Evolutionary conservation across 306 rosid species (phyloP).

Genomic region (Pyrus betulifolia): DNA sequence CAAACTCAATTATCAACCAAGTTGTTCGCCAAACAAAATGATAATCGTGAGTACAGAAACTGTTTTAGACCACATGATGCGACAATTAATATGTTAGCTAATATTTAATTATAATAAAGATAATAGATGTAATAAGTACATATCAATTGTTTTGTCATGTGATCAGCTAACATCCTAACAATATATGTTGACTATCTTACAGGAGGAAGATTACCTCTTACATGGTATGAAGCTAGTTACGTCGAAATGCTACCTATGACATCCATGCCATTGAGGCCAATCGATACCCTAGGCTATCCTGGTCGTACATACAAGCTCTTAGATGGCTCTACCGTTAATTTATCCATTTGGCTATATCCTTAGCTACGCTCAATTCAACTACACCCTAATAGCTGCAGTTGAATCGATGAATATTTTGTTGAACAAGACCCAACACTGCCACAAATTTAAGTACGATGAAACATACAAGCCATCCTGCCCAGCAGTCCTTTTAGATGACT

Average conservation of each 20-base stretch:
- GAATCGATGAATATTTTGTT: background rate
- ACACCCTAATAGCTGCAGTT: background rate
- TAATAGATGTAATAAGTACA: too few relatives aligned
- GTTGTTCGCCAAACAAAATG: conserved; percentile 7
- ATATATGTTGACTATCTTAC: background rate
- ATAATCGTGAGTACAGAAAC: background rate
- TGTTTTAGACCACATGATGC: too few relatives aligned
- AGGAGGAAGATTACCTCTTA: conserved; percentile 33
- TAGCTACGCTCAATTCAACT: conserved; percentile 17
- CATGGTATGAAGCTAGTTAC: conserved; percentile 23
- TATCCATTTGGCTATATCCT: conserved; percentile 29
- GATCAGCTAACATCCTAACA: too few relatives aligned
- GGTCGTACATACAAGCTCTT: conserved; percentile 29
- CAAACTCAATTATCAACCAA: conserved; percentile 14
- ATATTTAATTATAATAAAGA: background rate
- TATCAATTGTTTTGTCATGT: too few relatives aligned
- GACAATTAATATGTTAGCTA: too few relatives aligned
- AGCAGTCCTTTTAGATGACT: conserved; percentile 11
- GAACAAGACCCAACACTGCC: conserved; percentile 2
- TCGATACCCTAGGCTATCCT: conserved; percentile 16
- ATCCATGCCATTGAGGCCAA: conserved; percentile 26
- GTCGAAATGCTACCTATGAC: conserved; percentile 18
- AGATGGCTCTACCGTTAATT: conserved; percentile 14
- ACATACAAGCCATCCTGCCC: background rate
- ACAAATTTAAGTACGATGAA: background rate